Evolutionary conservation across 495 filamentous ascomycete genomes (phyloP).

Genomic region (Apodospora peruviana): DNA sequence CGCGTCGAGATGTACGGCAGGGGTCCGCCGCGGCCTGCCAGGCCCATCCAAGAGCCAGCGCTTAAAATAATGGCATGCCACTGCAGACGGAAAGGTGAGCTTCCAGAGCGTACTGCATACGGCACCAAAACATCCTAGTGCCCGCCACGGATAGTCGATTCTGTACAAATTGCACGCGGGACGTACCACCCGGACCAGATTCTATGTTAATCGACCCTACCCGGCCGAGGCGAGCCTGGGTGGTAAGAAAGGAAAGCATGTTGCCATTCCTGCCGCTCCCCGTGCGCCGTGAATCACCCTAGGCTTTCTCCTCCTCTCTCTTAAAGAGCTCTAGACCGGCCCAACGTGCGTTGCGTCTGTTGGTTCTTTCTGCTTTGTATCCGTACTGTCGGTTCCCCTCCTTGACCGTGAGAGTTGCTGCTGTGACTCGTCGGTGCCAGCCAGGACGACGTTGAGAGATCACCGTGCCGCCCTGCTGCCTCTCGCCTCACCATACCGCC

Average conservation of each 20-base stretch:
- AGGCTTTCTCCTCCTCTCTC: not conserved
- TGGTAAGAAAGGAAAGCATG: not conserved
- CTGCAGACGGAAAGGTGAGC: constrained; percentile 16
- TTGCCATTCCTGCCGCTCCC: not conserved
- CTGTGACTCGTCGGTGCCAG: constrained; percentile 1
- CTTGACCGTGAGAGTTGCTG: not conserved
- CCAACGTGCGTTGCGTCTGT: not conserved
- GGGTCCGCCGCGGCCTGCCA: not conserved
- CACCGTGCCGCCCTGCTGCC: too few species aligned
- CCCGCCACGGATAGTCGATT: not conserved
- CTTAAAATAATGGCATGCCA: constrained; percentile 20
- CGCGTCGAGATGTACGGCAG: not conserved
- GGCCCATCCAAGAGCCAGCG: constrained; percentile 7
- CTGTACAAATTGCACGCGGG: not conserved
- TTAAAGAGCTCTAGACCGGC: not conserved
- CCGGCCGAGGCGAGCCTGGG: not conserved
- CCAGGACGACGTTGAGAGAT: not conserved
- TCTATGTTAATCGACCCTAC: not conserved
- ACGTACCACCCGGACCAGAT: not conserved
- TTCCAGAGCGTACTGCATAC: constrained; percentile 17
- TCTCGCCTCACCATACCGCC: too few species aligned
- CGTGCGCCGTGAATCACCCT: not conserved
- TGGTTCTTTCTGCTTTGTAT: not conserved
- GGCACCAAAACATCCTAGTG: not conserved
- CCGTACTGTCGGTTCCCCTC: constrained; percentile 1